A percentile compares a stretch with the other conserved stretches of the same genome.
phyloP scores from a whole-genome alignment of 768 basidiomycete genomes.

The Kwoniella pini region DNA sequence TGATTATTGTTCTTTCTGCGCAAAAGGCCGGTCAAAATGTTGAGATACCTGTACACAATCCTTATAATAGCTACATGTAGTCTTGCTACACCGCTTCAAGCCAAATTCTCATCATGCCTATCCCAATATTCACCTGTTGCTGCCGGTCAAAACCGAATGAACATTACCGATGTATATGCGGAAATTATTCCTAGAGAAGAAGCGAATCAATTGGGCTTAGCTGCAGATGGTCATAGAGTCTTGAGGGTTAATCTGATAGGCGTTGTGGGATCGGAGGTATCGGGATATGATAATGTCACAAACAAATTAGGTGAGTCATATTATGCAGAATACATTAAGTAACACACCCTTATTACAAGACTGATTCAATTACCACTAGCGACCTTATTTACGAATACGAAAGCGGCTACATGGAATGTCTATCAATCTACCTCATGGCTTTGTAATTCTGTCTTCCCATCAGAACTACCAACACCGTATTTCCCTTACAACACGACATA shows the following conservation, averaged over 20 bases:
- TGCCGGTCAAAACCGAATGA: slow-evolving; percentile 55
- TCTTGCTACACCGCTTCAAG: slow-evolving; percentile 37
- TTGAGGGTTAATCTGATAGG: slow-evolving; percentile 62
- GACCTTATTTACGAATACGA: slow-evolving; percentile 81
- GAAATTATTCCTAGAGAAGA: slow-evolving; percentile 39
- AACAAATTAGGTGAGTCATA: slow-evolving; percentile 66
- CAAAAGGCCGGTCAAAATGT: not conserved
- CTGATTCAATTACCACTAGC: slow-evolving; percentile 57
- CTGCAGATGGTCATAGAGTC: slow-evolving; percentile 41
- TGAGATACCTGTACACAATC: not conserved
- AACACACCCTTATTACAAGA: not conserved
- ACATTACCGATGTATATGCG: slow-evolving; percentile 61
- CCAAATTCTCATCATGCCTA: slow-evolving; percentile 40
- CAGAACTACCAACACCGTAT: slow-evolving; percentile 62
- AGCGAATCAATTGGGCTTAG: slow-evolving; percentile 34
- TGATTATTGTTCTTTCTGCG: too few species aligned
- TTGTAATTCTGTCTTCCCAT: slow-evolving; percentile 76
- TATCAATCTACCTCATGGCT: slow-evolving; percentile 72
- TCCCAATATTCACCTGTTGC: slow-evolving; percentile 28
- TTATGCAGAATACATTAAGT: not conserved
- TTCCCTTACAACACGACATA: slow-evolving; percentile 57
- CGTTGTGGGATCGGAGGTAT: slow-evolving; percentile 62
- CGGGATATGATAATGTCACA: slow-evolving; percentile 64
- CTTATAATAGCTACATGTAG: slow-evolving; percentile 47
- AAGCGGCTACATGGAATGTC: slow-evolving; percentile 74